phyloP scores from a whole-genome alignment of 805 yeast genomes.

The Ogataea angusta region DNA sequence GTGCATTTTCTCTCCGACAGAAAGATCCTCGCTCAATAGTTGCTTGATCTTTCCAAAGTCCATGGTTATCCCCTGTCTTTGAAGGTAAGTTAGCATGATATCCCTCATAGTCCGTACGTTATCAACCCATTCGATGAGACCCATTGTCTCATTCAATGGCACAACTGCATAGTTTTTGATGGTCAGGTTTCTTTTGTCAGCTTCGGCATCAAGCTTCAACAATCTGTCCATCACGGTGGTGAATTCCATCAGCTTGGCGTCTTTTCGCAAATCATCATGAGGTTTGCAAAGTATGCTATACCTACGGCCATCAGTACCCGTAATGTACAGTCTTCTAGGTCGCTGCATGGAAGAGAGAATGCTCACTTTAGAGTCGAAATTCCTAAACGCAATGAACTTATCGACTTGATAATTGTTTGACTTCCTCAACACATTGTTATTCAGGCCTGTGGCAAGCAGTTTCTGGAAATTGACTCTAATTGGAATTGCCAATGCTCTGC shows the following conservation, averaged over 20 bases:
- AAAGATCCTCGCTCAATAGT: conserved; percentile 21
- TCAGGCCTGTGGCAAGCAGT: conserved; percentile 51
- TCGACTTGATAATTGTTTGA: conserved; percentile 16
- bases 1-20: conserved; percentile 32
- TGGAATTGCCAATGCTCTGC: conserved; percentile 63
- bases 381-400: conserved; percentile 48
- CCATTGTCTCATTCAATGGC: conserved; percentile 81
- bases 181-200: conserved; percentile 65
- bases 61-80: conserved; percentile 25
- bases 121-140: conserved; percentile 87
- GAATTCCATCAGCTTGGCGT: conserved; percentile 90
- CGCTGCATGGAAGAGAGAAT: conserved; percentile 80
- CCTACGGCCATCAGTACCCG: conserved; percentile 73
- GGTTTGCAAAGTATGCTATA: conserved; percentile 81
- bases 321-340: conserved; percentile 73
- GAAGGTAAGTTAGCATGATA: conserved; percentile 39
- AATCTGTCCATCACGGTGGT: conserved; percentile 82
- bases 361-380: conserved; percentile 64
- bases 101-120: conserved; percentile 70
- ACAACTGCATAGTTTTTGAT: conserved; percentile 85
- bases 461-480: conserved; percentile 66
- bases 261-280: conserved; percentile 90
- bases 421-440: conserved; percentile 37
- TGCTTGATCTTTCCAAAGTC: conserved; percentile 29
- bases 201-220: conserved; percentile 61